Percentiles rank a stretch among this genome's conserved stretches.
Evolutionary conservation across 441 rosid genomes (phyloP).

Genomic region (Manihot esculenta): DNA sequence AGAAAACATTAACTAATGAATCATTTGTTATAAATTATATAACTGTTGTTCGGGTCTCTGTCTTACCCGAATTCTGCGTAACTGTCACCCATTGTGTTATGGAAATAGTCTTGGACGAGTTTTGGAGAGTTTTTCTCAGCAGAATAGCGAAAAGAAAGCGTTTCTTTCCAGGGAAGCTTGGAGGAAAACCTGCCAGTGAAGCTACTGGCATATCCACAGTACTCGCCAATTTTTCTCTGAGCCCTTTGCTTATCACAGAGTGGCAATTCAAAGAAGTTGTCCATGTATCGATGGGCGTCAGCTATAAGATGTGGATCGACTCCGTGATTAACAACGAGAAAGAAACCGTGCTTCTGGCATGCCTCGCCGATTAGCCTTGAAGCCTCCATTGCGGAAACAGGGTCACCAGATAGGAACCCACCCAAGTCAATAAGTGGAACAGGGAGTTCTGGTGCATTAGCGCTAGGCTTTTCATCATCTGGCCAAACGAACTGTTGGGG

Average conservation of each 20-base stretch:
- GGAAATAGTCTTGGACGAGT: slow-evolving; percentile 55
- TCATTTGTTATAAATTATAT: no score
- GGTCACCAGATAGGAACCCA: slow-evolving; percentile 55
- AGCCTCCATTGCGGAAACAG: slow-evolving; percentile 50
- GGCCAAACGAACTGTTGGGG: slow-evolving; percentile 95
- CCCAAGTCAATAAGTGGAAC: slow-evolving; percentile 77
- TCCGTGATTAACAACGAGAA: slow-evolving; percentile 85
- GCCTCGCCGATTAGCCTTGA: slow-evolving; percentile 67
- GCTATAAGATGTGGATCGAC: slow-evolving; percentile 52
- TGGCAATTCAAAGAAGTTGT: slow-evolving; percentile 69
- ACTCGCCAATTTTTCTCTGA: slow-evolving; percentile 72
- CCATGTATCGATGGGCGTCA: slow-evolving; percentile 65
- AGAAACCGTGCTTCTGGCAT: slow-evolving; percentile 81
- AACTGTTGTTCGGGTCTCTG: no score
- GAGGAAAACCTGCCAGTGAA: slow-evolving; percentile 89
- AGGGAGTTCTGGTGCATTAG: slow-evolving; percentile 50
- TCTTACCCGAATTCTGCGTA: slow-evolving; percentile 68
- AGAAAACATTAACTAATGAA: no score
- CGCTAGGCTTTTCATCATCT: slow-evolving; percentile 64
- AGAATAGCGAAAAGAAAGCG: slow-evolving; percentile 73
- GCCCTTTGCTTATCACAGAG: slow-evolving; percentile 69
- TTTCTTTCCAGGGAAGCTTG: slow-evolving; percentile 98
- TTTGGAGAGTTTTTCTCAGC: slow-evolving; percentile 41
- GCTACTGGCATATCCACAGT: slow-evolving; percentile 94
- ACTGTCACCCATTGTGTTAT: slow-evolving; percentile 60